Evolutionary conservation across 2,329 filamentous ascomycete species (phyloP).

Genomic region (Trichophyton rubrum): DNA sequence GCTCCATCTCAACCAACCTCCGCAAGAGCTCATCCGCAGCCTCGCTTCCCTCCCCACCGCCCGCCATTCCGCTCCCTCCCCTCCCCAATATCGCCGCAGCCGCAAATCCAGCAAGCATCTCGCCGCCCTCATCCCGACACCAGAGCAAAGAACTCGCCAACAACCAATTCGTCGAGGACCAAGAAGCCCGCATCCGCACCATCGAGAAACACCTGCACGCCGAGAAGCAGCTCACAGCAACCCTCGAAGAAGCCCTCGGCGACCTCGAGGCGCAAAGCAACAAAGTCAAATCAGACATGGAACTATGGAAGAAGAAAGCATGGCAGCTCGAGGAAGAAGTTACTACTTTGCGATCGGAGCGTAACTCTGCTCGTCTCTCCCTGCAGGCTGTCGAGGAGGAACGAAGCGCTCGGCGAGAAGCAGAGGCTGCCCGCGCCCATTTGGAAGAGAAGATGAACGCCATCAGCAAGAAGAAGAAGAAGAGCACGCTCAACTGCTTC

Average conservation of each 20-base stretch:
- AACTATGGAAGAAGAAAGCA: conserved; percentile 81
- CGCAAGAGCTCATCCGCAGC: conserved; percentile 74
- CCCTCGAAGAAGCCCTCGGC: conserved; percentile 86
- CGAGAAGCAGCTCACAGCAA: conserved; percentile 91
- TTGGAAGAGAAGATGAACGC: conserved; percentile 92
- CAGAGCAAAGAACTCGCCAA: conserved; percentile 69
- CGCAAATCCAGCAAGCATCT: conserved; percentile 42
- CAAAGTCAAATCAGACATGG: conserved; percentile 81
- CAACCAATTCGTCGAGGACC: conserved; percentile 80
- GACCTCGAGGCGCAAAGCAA: conserved; percentile 87
- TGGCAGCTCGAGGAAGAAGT: conserved; percentile 56
- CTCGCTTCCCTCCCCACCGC: conserved; percentile 83
- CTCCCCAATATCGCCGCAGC: conserved; percentile 52
- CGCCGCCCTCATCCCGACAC: conserved; percentile 54
- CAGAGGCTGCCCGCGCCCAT: conserved; percentile 76
- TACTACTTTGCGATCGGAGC: conserved; percentile 44
- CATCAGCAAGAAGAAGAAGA: conserved; percentile 82
- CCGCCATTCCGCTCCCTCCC: conserved; percentile 88
- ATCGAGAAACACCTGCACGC: conserved; percentile 95
- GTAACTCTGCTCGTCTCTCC: conserved; percentile 47
- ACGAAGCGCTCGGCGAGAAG: conserved; percentile 77
- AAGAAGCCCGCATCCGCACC: conserved; percentile 84
- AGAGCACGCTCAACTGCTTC: conserved; percentile 96
- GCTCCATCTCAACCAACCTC: conserved; percentile 54
- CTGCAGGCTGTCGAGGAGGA: conserved; percentile 94